A percentile compares a stretch with the other conserved stretches of the same genome.
Evolutionary conservation across 2,329 filamentous ascomycete genomes (phyloP).

Genomic region (Aureobasidium sp.): DNA sequence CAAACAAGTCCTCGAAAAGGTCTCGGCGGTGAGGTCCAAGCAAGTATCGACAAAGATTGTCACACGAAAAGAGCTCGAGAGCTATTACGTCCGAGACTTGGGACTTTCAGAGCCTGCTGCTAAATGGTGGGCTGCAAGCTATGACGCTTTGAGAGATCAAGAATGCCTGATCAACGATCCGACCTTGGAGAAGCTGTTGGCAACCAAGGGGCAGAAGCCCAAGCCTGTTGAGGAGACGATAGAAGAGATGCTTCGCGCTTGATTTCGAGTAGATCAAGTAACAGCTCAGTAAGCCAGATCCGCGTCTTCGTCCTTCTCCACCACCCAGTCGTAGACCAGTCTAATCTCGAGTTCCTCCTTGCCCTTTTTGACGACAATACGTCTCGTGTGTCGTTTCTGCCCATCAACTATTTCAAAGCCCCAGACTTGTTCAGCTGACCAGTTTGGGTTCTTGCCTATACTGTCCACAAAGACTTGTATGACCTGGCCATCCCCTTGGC

Average conservation of each 20-base stretch:
- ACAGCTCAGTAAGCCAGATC: not conserved
- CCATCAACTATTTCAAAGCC: conserved; percentile 37
- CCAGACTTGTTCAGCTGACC: conserved; percentile 48
- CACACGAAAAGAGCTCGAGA: conserved; percentile 31
- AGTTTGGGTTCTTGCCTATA: conserved; percentile 27
- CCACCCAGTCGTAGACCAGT: conserved; percentile 35
- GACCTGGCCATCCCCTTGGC: conserved; percentile 32
- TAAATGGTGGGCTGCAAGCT: conserved; percentile 39
- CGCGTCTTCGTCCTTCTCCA: conserved; percentile 4
- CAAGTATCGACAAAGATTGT: conserved; percentile 31
- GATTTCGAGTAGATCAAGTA: not conserved
- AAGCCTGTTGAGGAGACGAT: conserved; percentile 33
- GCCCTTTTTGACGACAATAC: conserved; percentile 33
- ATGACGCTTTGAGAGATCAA: conserved; percentile 34
- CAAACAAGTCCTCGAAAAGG: conserved; percentile 23
- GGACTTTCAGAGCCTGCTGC: conserved; percentile 30
- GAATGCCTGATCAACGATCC: conserved; percentile 36
- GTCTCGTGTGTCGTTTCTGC: conserved; percentile 30
- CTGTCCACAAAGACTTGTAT: conserved; percentile 45
- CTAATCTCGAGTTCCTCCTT: conserved; percentile 30
- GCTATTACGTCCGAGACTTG: conserved; percentile 30
- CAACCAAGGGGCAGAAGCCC: conserved; percentile 27
- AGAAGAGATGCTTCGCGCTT: conserved; percentile 27
- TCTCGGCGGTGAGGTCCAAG: conserved; percentile 21
- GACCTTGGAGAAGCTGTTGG: conserved; percentile 32